Evolutionary conservation across 371 early-diverging fungal species (phyloP).

Genomic region (Mortierella sp.): DNA sequence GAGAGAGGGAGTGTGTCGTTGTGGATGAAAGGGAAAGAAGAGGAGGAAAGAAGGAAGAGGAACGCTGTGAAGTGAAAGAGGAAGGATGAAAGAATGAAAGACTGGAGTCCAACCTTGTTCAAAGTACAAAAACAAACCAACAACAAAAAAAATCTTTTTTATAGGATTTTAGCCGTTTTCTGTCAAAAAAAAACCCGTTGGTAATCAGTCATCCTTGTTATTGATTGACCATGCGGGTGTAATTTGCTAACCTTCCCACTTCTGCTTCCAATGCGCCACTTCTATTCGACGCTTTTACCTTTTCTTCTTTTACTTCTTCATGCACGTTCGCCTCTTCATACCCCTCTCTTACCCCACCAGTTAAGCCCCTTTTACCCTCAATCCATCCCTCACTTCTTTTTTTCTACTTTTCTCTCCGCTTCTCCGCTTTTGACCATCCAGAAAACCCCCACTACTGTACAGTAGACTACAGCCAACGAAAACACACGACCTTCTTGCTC

Average conservation of each 20-base stretch:
- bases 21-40: not conserved
- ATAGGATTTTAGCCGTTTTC: not conserved
- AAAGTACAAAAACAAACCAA: not conserved
- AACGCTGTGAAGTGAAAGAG: not conserved
- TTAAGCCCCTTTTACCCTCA: not conserved
- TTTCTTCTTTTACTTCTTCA: not conserved
- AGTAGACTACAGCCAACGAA: not conserved
- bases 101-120: constrained; percentile 2
- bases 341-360: not conserved
- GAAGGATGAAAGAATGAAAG: not conserved
- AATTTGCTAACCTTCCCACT: not conserved
- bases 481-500: too few species aligned
- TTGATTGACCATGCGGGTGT: not conserved
- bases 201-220: not conserved
- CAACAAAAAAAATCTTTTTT: not conserved
- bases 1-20: too few species aligned
- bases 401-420: not conserved
- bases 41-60: not conserved
- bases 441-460: not conserved
- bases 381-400: not conserved
- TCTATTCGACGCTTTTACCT: not conserved
- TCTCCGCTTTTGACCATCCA: not conserved
- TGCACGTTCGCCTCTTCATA: not conserved
- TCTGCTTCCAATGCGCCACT: not conserved
- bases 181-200: not conserved